Conservation (phyloP, 495 filamentous ascomycete genomes). For the Glonium stellatum region DNA sequence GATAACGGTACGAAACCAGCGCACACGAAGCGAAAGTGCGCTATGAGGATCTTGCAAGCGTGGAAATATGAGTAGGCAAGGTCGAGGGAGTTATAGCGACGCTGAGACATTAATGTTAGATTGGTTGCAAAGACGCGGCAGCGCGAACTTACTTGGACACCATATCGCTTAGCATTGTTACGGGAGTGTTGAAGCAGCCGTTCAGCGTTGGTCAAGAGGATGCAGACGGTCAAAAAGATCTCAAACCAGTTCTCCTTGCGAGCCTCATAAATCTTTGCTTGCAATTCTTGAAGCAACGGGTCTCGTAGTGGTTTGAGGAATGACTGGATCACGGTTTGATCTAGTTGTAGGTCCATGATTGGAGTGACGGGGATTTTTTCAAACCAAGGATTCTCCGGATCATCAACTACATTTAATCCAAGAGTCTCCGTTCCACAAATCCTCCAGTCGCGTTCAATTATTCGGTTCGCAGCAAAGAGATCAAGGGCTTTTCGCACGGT, state of each 20-base stretch:
- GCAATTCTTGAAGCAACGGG: conserved; percentile 2
- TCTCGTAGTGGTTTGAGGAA: conserved; percentile 9
- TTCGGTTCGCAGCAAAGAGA: conserved; percentile 11
- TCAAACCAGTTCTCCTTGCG: conserved; percentile 10
- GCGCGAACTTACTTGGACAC: conserved; percentile 5
- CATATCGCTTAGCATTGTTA: conserved; percentile 10
- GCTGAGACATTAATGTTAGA: not conserved
- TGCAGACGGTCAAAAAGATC: conserved; percentile 12
- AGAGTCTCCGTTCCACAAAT: conserved; percentile 9
- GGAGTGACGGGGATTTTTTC: conserved; percentile 11
- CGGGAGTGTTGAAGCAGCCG: conserved; percentile 13
- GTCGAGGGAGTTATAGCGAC: conserved; percentile 14
- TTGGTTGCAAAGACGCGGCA: not conserved
- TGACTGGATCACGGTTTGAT: conserved; percentile 15
- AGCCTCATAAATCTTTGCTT: conserved; percentile 3
- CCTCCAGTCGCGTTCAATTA: conserved; percentile 20
- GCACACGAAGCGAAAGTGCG: conserved; percentile 15
- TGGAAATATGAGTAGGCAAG: conserved; percentile 13
- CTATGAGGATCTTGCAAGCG: conserved; percentile 5
- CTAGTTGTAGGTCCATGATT: conserved; percentile 18
- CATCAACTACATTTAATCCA: conserved; percentile 1
- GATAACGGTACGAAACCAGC: not conserved
- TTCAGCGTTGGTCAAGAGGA: conserved; percentile 14
- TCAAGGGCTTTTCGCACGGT: conserved; percentile 9
- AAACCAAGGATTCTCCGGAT: conserved; percentile 11